Conservation (phyloP, 2,329 filamentous ascomycete species). For the Xylaria sp. region DNA sequence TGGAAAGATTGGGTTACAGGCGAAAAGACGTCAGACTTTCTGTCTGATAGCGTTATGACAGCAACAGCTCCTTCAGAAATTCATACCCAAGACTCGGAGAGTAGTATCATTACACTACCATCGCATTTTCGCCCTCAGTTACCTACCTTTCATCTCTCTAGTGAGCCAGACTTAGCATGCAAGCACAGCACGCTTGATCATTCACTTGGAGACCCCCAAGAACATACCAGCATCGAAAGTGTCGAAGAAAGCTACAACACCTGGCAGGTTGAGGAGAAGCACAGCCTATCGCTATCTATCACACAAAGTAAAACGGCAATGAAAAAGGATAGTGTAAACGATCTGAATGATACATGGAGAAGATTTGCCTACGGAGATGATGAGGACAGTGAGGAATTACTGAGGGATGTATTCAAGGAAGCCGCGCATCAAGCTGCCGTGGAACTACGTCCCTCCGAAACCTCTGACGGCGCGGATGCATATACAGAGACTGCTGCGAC, state of each 20-base stretch:
- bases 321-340: constrained; percentile 1
- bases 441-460: constrained; percentile 36
- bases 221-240: background rate
- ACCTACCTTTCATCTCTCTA: constrained; percentile 32
- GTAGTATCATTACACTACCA: constrained; percentile 26
- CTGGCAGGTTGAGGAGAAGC: background rate
- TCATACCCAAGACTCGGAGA: constrained; percentile 1
- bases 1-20: constrained; percentile 33
- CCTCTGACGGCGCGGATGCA: constrained; percentile 15
- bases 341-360: constrained; percentile 39
- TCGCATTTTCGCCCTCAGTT: constrained; percentile 33
- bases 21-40: constrained; percentile 5
- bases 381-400: constrained; percentile 33
- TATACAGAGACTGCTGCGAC: constrained; percentile 21
- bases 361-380: constrained; percentile 37
- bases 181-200: background rate
- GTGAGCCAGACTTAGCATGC: constrained; percentile 15
- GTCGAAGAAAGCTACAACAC: background rate
- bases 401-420: constrained; percentile 33
- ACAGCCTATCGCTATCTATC: background rate
- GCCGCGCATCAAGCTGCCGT: constrained; percentile 35
- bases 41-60: constrained; percentile 4
- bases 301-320: background rate
- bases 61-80: background rate
- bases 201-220: background rate